These are phyloP conservation scores for Mycena latifolia DNA, from an alignment of 768 basidiomycete genomes.

Conservation along the genomic window DNA sequence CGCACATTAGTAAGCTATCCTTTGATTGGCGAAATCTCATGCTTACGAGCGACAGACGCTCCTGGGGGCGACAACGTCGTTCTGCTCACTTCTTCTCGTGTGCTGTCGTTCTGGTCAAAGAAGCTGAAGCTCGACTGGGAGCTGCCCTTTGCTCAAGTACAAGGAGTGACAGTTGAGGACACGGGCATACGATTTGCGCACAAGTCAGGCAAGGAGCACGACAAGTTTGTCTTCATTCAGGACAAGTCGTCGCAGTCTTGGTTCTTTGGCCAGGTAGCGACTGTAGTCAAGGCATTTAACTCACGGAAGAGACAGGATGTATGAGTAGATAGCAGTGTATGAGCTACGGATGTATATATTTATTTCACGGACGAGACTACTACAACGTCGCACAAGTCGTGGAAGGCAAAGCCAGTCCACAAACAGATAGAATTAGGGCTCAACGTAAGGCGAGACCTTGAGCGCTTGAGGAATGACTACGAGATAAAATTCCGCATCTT, in stretches of 20 bases:
- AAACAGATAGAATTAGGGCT: no score
- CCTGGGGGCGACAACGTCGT: constrained; percentile 86
- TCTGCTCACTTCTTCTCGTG: constrained; percentile 80
- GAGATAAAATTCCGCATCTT: no score
- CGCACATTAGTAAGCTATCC: constrained; percentile 81
- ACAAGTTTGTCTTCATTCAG: constrained; percentile 82
- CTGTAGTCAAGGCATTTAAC: constrained; percentile 84
- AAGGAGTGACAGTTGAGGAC: constrained; percentile 91
- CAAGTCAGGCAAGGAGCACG: constrained; percentile 79
- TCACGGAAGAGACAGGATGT: constrained; percentile 78
- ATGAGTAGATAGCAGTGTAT: constrained; percentile 2
- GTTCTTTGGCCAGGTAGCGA: constrained; percentile 84
- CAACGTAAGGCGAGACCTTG: no score
- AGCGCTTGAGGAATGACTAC: no score
- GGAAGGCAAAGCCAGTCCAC: no score
- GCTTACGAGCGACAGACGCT: constrained; percentile 61
- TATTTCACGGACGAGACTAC: constrained; percentile 3
- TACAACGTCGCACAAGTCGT: no score
- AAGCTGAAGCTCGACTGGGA: constrained; percentile 93
- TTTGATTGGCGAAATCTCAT: constrained; percentile 2
- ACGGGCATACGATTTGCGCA: constrained; percentile 91
- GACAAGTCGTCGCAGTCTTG: constrained; percentile 82
- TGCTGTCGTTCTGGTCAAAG: constrained; percentile 88
- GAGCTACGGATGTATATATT: constrained; percentile 10
- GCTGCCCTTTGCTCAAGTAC: constrained; percentile 86